Conservation (phyloP, 768 basidiomycete genomes). For the Suillus fuscotomentosus region DNA sequence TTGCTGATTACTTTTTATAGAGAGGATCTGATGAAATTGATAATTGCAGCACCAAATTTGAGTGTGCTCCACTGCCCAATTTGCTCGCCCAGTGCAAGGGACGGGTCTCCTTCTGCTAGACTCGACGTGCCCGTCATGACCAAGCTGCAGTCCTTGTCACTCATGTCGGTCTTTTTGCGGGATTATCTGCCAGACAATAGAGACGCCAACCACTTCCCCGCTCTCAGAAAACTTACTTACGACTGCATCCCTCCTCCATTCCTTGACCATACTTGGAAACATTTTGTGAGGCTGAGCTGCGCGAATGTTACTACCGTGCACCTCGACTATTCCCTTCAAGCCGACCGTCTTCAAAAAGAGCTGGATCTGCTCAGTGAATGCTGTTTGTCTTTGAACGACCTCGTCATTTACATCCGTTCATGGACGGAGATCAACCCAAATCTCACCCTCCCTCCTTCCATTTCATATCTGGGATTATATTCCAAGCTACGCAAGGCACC, state of each 20-base stretch:
- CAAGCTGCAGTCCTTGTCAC: slow-evolving; percentile 23
- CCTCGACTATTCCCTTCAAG: slow-evolving; percentile 25
- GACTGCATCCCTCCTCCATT: slow-evolving; percentile 31
- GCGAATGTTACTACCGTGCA: slow-evolving; percentile 25
- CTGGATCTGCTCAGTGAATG: slow-evolving; percentile 24
- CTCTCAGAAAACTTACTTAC: slow-evolving; percentile 30
- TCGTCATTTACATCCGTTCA: slow-evolving; percentile 24
- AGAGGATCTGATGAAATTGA: slow-evolving; percentile 27
- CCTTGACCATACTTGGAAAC: slow-evolving; percentile 26
- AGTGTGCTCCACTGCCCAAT: slow-evolving; percentile 27
- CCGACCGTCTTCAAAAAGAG: slow-evolving; percentile 24
- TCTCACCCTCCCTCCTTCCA: slow-evolving; percentile 21
- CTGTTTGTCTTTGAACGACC: slow-evolving; percentile 21
- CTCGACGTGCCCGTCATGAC: slow-evolving; percentile 26
- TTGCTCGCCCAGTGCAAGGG: slow-evolving; percentile 23
- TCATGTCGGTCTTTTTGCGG: slow-evolving; percentile 27
- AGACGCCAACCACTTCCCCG: slow-evolving; percentile 25
- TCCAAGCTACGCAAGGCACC: slow-evolving; percentile 16
- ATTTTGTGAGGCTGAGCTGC: slow-evolving; percentile 24
- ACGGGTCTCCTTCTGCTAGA: slow-evolving; percentile 16
- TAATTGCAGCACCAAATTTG: slow-evolving; percentile 25
- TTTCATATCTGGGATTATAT: slow-evolving; percentile 24
- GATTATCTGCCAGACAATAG: slow-evolving; percentile 30
- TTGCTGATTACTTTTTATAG: slow-evolving; percentile 11
- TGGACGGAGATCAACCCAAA: slow-evolving; percentile 21